Conservation (phyloP, 176 grass and related monocot species). For the Coix lacrymajobi region DNA sequence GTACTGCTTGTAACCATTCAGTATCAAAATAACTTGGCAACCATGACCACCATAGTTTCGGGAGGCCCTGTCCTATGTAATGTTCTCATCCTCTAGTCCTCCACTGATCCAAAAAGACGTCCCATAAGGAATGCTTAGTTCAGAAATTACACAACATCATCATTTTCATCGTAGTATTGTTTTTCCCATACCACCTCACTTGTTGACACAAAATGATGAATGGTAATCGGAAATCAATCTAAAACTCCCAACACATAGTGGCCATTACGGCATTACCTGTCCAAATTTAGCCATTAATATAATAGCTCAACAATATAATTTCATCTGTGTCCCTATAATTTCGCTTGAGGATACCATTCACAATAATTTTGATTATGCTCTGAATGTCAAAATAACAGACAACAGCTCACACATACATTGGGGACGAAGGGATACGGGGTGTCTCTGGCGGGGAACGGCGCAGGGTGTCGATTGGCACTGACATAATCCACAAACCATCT, state of each 20-base stretch:
- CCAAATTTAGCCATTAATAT: not conserved
- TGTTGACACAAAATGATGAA: not conserved
- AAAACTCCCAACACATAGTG: not conserved
- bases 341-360: not conserved
- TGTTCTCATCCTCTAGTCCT: too few relatives aligned
- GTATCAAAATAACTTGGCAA: not conserved
- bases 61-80: too few relatives aligned
- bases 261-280: not conserved
- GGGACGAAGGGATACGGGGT: slow-evolving; percentile 55
- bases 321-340: not conserved
- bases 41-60: too few relatives aligned
- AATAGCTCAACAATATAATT: not conserved
- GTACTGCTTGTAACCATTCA: not conserved
- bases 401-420: slow-evolving; percentile 65
- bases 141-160: not conserved
- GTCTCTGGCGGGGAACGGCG: slow-evolving; percentile 63
- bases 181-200: not conserved
- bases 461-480: slow-evolving; percentile 58
- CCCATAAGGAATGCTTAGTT: not conserved
- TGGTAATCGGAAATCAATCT: not conserved
- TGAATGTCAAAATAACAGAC: slow-evolving; percentile 37
- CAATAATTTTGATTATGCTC: not conserved
- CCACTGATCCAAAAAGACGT: too few relatives aligned
- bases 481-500: slow-evolving; percentile 69
- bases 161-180: not conserved